Evolutionary conservation across 2,329 filamentous ascomycete species (phyloP).

Genomic region (Raffaelea ambrosiae): DNA sequence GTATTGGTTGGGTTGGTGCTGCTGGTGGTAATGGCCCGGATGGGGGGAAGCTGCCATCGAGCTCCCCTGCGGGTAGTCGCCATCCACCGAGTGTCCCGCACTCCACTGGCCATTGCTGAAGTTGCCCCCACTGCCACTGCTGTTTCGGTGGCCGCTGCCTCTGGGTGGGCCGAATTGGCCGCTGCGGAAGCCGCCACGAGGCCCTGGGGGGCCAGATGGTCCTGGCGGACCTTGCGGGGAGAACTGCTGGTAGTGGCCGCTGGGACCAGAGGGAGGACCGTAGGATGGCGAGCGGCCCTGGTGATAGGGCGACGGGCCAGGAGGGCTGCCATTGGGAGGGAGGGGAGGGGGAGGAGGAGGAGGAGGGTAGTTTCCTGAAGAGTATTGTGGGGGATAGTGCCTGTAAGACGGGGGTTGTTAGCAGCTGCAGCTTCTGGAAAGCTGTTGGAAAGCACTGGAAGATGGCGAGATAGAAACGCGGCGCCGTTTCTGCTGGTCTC

Average conservation of each 20-base stretch:
- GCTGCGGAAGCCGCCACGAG: too few species aligned
- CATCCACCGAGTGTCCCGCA: slow-evolving; percentile 34
- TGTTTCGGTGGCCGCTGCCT: slow-evolving; percentile 32
- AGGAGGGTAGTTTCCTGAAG: slow-evolving; percentile 42
- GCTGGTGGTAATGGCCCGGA: slow-evolving; percentile 16
- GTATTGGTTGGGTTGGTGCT: slow-evolving; percentile 9
- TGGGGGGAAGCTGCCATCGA: slow-evolving; percentile 13
- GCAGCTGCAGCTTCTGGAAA: too few species aligned
- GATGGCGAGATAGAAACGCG: too few species aligned
- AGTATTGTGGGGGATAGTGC: slow-evolving; percentile 42
- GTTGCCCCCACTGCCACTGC: slow-evolving; percentile 42
- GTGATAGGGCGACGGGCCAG: slow-evolving; percentile 50
- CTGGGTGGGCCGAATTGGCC: slow-evolving; percentile 41
- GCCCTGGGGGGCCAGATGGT: too few species aligned
- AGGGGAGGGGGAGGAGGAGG: too few species aligned
- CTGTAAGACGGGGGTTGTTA: too few species aligned
- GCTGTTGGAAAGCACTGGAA: too few species aligned
- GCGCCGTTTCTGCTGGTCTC: too few species aligned
- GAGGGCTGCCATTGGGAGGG: slow-evolving; percentile 38
- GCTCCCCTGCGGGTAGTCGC: slow-evolving; percentile 19
- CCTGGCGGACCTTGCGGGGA: slow-evolving; percentile 39
- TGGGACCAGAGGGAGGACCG: slow-evolving; percentile 47
- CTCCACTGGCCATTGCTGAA: slow-evolving; percentile 66
- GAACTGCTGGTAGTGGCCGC: slow-evolving; percentile 42
- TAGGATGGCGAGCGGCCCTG: slow-evolving; percentile 41